Percentiles rank a stretch among this genome's conserved stretches.
phyloP scores from a whole-genome alignment of 805 yeast species.

The Yarrowia bubula region DNA sequence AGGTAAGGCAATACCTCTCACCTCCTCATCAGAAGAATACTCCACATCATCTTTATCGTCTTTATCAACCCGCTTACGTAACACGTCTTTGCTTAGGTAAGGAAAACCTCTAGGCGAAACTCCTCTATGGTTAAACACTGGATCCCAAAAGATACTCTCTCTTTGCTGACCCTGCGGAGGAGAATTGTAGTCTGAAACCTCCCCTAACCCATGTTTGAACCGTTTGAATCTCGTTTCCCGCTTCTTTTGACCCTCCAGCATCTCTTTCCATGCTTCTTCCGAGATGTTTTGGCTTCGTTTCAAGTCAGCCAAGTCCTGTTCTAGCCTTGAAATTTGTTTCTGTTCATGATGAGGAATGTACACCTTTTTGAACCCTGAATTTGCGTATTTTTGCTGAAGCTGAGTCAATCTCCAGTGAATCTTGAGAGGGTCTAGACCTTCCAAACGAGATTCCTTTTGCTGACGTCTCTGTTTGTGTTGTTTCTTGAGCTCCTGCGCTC shows the following conservation, averaged over 20 bases:
- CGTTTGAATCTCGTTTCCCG: conserved; percentile 18
- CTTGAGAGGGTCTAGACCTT: conserved; percentile 7
- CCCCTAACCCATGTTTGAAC: conserved; percentile 5
- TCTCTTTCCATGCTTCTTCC: neutral
- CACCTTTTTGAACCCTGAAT: conserved; percentile 29
- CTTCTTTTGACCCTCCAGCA: neutral
- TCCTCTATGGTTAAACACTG: conserved; percentile 35
- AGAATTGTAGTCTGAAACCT: conserved; percentile 6
- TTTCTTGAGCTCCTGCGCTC: conserved; percentile 23
- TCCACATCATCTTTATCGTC: neutral
- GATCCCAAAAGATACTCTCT: conserved; percentile 36
- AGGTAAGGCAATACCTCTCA: neutral
- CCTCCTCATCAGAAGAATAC: conserved; percentile 14
- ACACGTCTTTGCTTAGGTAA: neutral
- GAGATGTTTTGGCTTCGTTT: conserved; percentile 28
- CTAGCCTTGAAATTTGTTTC: conserved; percentile 28
- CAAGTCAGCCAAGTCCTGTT: conserved; percentile 31
- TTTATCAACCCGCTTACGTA: neutral
- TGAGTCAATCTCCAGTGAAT: neutral
- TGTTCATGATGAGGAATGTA: conserved; percentile 34
- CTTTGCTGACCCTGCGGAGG: conserved; percentile 31
- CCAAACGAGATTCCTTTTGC: neutral
- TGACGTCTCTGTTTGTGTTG: neutral
- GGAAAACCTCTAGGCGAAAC: conserved; percentile 39
- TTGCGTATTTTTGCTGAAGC: conserved; percentile 15